These are phyloP conservation scores for Globisporangium irregulare DNA, from an alignment of 352 stramenopile species.

Conservation along the genomic window DNA sequence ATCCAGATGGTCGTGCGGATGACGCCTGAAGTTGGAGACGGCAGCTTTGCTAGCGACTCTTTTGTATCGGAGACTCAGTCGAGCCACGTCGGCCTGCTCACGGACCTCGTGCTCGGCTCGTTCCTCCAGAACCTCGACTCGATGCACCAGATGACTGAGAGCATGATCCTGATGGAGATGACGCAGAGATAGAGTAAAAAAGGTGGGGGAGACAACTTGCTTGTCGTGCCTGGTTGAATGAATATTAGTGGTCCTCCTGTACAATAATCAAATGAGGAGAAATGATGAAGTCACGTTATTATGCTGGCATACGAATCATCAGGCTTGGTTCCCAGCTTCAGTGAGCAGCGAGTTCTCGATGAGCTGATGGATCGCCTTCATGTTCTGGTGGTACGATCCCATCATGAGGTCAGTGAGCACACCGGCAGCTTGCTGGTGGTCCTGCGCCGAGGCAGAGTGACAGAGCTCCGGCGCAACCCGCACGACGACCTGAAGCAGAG, in stretches of 20 bases:
- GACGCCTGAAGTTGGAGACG: neutral
- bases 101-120: conserved; percentile 13
- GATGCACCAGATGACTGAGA: conserved; percentile 10
- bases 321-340: neutral
- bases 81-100: conserved; percentile 9
- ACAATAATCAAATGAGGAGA: too few relatives aligned
- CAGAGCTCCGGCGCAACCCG: conserved; percentile 1
- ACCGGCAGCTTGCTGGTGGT: neutral
- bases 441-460: neutral
- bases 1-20: neutral
- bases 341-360: conserved; percentile 11
- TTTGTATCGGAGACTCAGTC: too few relatives aligned
- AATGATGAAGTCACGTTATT: too few relatives aligned
- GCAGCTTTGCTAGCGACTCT: too few relatives aligned
- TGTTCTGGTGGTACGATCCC: conserved; percentile 14
- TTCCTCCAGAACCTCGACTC: conserved; percentile 10
- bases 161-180: conserved; percentile 1
- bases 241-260: too few relatives aligned
- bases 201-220: too few relatives aligned
- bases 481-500: conserved; percentile 1
- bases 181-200: too few relatives aligned
- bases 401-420: conserved; percentile 15
- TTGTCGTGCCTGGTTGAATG: too few relatives aligned
- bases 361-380: conserved; percentile 8
- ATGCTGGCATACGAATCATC: too few relatives aligned